Percentiles rank a stretch among this genome's conserved stretches.
Conservation (phyloP, 1,284 basidiomycete genomes). For the Apiotrichum laibachii region DNA sequence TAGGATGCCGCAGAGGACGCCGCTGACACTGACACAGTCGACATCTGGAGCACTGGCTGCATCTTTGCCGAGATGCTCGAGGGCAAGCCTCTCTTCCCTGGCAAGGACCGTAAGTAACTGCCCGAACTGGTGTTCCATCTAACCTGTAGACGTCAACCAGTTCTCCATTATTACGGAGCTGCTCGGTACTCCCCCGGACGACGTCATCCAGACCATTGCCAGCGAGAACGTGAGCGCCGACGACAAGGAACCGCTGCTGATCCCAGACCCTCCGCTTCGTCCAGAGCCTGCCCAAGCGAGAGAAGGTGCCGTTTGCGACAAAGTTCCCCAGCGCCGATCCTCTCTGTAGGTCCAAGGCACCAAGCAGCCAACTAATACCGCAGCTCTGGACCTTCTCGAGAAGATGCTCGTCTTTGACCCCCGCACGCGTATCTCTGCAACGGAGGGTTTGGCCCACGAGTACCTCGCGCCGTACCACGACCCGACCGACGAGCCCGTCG, state of each 20-base stretch:
- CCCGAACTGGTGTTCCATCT: background rate
- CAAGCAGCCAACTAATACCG: background rate
- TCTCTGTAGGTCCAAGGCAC: slow-evolving; percentile 57
- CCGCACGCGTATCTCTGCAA: slow-evolving; percentile 90
- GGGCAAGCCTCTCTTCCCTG: slow-evolving; percentile 97
- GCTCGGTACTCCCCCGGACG: slow-evolving; percentile 95
- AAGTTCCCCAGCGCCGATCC: slow-evolving; percentile 89
- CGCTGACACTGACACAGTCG: slow-evolving; percentile 58
- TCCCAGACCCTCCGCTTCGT: slow-evolving; percentile 96
- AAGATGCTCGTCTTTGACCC: slow-evolving; percentile 99
- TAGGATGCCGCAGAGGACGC: background rate
- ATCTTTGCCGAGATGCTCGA: slow-evolving; percentile 99
- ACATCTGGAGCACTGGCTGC: slow-evolving; percentile 98
- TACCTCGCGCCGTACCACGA: slow-evolving; percentile 99
- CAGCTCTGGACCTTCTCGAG: slow-evolving; percentile 92
- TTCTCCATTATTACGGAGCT: slow-evolving; percentile 99
- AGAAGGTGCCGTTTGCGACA: slow-evolving; percentile 90
- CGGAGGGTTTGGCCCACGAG: slow-evolving; percentile 84
- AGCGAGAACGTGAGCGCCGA: slow-evolving; percentile 79
- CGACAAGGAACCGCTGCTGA: background rate
- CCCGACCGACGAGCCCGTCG: slow-evolving; percentile 94
- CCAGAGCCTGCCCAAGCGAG: slow-evolving; percentile 91
- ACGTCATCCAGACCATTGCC: slow-evolving; percentile 98
- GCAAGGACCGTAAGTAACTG: slow-evolving; percentile 72
- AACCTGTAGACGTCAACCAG: slow-evolving; percentile 87